Evolutionary conservation across 306 rosid genomes (phyloP).

Genomic region (Carpinus fangiana): DNA sequence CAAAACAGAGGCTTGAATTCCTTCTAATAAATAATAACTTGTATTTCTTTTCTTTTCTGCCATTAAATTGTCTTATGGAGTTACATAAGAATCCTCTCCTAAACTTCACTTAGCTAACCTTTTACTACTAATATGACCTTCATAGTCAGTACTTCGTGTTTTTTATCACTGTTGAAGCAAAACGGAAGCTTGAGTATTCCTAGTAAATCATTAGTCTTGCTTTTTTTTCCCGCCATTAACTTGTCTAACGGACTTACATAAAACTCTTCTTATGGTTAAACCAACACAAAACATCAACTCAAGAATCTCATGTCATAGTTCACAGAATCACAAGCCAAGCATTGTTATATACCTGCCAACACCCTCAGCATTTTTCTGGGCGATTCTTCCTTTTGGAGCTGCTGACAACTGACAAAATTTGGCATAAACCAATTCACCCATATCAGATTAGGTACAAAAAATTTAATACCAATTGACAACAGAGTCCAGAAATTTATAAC

Average conservation of each 20-base stretch:
- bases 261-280: background rate
- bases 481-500: conserved; percentile 12
- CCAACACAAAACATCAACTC: background rate
- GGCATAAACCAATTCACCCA: conserved; percentile 28
- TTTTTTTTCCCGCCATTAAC: no score
- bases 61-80: background rate
- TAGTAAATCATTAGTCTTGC: no score
- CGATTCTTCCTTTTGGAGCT: conserved; percentile 94
- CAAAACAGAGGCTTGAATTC: background rate
- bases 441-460: conserved; percentile 41
- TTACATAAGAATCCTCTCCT: no score
- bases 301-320: background rate
- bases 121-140: no score
- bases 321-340: background rate
- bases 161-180: no score
- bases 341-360: conserved; percentile 63
- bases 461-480: conserved; percentile 1
- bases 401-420: conserved; percentile 68
- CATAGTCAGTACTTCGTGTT: no score
- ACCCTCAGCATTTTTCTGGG: conserved; percentile 62
- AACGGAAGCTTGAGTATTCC: no score
- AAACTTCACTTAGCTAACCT: no score
- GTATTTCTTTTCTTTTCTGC: background rate
- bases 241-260: no score
- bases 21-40: no score